Base-by-base conservation (phyloP, 1,139 yeast species). In the Blastobotrys proliferans region DNA sequence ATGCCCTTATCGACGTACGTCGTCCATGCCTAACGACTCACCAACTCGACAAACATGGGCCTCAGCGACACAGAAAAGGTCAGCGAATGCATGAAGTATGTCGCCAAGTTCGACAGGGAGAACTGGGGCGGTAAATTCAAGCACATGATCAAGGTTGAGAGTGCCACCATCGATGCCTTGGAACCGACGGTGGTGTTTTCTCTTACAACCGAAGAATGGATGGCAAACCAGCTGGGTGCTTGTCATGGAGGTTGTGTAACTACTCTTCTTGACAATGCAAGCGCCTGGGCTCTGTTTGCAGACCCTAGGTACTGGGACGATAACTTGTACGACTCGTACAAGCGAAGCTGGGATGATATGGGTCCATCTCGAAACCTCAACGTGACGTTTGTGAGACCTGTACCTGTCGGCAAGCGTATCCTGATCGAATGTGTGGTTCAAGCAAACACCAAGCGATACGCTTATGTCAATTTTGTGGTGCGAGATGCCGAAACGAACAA, bases 171-270 rank as follows among this genome's bases (percentile, higher is more conserved):
- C 26, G 27, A 35, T 26, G 22, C 35, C 8, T 14, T 22, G 13
- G 10, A 26, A 4, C 30, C 41, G 10, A 22, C 24, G 11, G 34
- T 40, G 14, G 38, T 32, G 10, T 42, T 44, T 25, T 31, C 31
- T 14, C 4, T 44, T 22, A 14, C 31, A 19, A 38, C 48, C 19
- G 38, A 38, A 14, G 16, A 27, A 17, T 34, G 20, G 31, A 45
- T 45, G 48, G 22, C 32, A 6, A 45, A 45, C 34, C 20, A 22
- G 19, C 25, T 43, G 30, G 44, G 43, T 21, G 51, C 55, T 38
- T 60, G 61, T 22, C 68, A 63, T 47, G 67, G 67, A 27, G 68
- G 67, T 4, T 59, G 61, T 33, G 50, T 55, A n/a, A 58, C 63
- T 13, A 60, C 67, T 4, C 38, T 62, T 11, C 47, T 60, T 18